Evolutionary conservation across 2,329 filamentous ascomycete genomes (phyloP).

Genomic region (Metarhizium brunneum): DNA sequence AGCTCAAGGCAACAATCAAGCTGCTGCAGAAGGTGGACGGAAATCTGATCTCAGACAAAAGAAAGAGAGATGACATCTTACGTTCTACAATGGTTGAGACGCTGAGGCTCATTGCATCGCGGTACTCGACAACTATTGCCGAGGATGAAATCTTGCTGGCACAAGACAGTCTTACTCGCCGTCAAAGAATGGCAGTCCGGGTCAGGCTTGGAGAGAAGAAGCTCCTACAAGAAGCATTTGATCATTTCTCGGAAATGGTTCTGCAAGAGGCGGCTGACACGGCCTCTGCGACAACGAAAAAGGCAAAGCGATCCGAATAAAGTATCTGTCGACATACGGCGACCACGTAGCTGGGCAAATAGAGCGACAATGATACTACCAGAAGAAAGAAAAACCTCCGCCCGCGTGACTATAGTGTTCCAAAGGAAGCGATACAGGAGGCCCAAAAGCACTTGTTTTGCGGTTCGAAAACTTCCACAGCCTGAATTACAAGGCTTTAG

Average conservation of each 20-base stretch:
- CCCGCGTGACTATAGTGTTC: neutral
- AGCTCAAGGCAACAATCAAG: conserved; percentile 42
- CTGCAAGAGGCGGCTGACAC: conserved; percentile 13
- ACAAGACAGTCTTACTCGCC: conserved; percentile 18
- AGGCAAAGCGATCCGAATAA: conserved; percentile 16
- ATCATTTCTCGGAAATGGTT: conserved; percentile 16
- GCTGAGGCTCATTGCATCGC: conserved; percentile 26
- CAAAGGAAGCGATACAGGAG: neutral
- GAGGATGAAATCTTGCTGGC: conserved; percentile 31
- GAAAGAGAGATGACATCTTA: conserved; percentile 37
- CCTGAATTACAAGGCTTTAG: neutral
- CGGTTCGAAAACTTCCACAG: neutral
- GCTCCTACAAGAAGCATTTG: conserved; percentile 47
- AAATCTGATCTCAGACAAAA: conserved; percentile 36
- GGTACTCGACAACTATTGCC: conserved; percentile 32
- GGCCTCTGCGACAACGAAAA: conserved; percentile 19
- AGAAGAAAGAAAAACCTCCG: neutral
- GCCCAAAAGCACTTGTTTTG: neutral
- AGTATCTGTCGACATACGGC: neutral
- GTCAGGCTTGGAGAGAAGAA: conserved; percentile 67
- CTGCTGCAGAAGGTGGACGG: conserved; percentile 34
- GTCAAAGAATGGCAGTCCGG: conserved; percentile 51
- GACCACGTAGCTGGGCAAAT: neutral
- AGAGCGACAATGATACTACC: neutral
- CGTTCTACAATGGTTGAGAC: conserved; percentile 29